phyloP scores from a whole-genome alignment of 345 rosid species.

The Sapria himalayana region DNA sequence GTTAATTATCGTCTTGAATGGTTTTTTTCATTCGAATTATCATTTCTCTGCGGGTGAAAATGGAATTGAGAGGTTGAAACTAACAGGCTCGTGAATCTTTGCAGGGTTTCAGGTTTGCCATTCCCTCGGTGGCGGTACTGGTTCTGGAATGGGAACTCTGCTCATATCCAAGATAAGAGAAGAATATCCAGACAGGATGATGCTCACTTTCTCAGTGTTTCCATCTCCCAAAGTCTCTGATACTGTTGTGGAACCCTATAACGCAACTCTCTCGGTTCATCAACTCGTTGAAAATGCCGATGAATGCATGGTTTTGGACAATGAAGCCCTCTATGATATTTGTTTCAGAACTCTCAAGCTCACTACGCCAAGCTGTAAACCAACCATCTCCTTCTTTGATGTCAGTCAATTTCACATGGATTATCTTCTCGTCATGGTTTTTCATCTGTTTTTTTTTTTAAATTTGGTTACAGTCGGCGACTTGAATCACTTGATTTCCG shows the following conservation, averaged over 20 bases:
- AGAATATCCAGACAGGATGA: conserved; percentile 55
- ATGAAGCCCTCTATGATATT: conserved; percentile 54
- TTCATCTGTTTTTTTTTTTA: neutral
- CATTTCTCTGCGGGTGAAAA: too few species aligned
- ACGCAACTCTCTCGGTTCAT: conserved; percentile 57
- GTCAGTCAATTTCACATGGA: too few species aligned
- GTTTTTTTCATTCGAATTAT: too few species aligned
- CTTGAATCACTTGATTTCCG: conserved; percentile 52
- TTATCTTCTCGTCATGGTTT: too few species aligned
- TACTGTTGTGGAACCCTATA: conserved; percentile 60
- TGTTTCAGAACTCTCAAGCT: conserved; percentile 63
- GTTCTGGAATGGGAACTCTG: conserved; percentile 59
- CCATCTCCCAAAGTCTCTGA: conserved; percentile 58
- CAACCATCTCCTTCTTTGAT: too few species aligned
- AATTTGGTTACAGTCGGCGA: conserved; percentile 29
- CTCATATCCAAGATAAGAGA: conserved; percentile 49
- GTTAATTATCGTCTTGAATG: too few species aligned
- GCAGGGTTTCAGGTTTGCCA: conserved; percentile 57
- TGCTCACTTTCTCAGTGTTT: conserved; percentile 51
- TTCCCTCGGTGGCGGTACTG: conserved; percentile 53
- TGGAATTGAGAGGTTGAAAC: too few species aligned
- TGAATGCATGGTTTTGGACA: conserved; percentile 57
- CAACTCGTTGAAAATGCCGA: conserved; percentile 64
- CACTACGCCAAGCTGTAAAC: conserved; percentile 63
- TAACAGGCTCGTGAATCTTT: conserved; percentile 3